Evolutionary conservation across 192 early-diverging fungal species (phyloP).

Genomic region (Dispira parvispora): DNA sequence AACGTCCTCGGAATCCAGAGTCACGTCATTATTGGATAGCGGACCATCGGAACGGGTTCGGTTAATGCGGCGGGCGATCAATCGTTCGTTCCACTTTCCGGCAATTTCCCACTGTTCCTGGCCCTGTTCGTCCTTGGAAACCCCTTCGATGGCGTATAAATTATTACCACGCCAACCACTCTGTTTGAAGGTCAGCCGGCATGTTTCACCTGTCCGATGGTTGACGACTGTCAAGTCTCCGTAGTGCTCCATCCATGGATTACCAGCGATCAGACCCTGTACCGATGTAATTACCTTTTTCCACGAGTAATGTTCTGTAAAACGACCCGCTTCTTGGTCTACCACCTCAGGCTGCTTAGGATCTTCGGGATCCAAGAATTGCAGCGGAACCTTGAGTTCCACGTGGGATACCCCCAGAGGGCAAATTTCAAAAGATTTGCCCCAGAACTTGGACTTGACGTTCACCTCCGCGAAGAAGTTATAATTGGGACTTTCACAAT

Average conservation of each 20-base stretch:
- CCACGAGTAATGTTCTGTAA: conserved; percentile 69
- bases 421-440: conserved; percentile 62
- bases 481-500: conserved; percentile 66
- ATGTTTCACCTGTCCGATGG: conserved; percentile 66
- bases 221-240: conserved; percentile 74
- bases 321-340: conserved; percentile 33
- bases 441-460: conserved; percentile 75
- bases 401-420: conserved; percentile 72
- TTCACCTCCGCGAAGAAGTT: conserved; percentile 74
- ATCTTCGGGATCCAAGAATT: conserved; percentile 26
- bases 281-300: conserved; percentile 77
- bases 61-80: conserved; percentile 32
- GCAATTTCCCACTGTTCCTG: conserved; percentile 40
- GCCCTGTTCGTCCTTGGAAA: conserved; percentile 29
- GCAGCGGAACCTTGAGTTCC: conserved; percentile 46
- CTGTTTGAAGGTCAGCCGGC: conserved; percentile 59
- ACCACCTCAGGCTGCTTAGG: conserved; percentile 16
- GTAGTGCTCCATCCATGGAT: conserved; percentile 68
- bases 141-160: conserved; percentile 40
- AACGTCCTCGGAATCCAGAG: conserved; percentile 1
- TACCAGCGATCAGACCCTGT: conserved; percentile 73
- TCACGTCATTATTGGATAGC: conserved; percentile 19
- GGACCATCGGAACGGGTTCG: conserved; percentile 9
- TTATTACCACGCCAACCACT: conserved; percentile 55
- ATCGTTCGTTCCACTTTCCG: conserved; percentile 47